Evolutionary conservation across 108 stramenopile species (phyloP), one percentile per base, ranked within the genome.

Genomic region (Cyclotella kingstonii): DNA sequence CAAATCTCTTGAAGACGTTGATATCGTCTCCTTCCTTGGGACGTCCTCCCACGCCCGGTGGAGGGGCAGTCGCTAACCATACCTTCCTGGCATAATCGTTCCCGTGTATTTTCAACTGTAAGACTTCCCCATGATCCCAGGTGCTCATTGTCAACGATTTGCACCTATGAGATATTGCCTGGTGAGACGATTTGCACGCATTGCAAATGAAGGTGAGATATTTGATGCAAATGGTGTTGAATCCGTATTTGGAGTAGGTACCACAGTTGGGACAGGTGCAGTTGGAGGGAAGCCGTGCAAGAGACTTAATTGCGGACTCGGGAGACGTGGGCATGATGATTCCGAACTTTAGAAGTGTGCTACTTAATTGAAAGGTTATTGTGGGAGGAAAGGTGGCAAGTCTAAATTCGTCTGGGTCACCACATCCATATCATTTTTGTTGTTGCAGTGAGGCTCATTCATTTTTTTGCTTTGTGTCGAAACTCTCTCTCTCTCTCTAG

Each of bases 191-290:
- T 77, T 97, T 97, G 83, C 96, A 97, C 14, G 72, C 47, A 60
- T 94, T 86, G 78, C 96, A 97, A 5, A 97, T 89, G 71, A 95
- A 97, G 47, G 94, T 95, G 28, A 63, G 60, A 70, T 74, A 95
- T 79, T 93, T 95, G 57, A 97, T 92, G 78, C 94, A 95, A 19
- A 97, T 79, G 17, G 86, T 90, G 31, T 70, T 66, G 68, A 86
- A 91, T 27, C 93, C 93, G 76, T 84, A 88, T 68, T 88, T 84
- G 52, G 84, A 88, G 46, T 57, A 14, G 2, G 84, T 84, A 14
- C 86, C 88, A 77, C 93, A 94, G 72, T 94, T 94, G 36, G 90
- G 85, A 60, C 93, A 94, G 34, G 62, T 73, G 43, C 58, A 63
- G 76, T 93, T 93, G 54, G 60, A 54, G 22, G 64, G 53, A 2